A percentile compares a stretch with the other conserved stretches of the same genome.
Evolutionary conservation across 768 basidiomycete genomes (phyloP).

Genomic region (Pisolithus microcarpus): DNA sequence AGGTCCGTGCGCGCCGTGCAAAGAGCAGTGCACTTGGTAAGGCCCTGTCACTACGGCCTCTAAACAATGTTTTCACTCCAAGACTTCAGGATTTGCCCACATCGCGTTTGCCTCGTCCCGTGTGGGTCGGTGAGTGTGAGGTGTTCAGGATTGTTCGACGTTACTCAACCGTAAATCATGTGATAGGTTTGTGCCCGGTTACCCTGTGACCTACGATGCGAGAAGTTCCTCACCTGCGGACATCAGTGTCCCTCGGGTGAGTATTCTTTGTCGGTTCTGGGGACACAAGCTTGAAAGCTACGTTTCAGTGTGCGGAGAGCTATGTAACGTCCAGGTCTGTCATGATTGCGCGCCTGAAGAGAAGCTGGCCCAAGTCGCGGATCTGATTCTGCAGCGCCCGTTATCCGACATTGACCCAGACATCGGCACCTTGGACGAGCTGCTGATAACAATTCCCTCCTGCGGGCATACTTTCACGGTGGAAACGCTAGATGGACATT

Average conservation of each 20-base stretch:
- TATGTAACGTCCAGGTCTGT: conserved; percentile 50
- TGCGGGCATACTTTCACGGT: conserved; percentile 66
- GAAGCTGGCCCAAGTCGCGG: conserved; percentile 40
- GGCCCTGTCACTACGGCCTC: conserved; percentile 3
- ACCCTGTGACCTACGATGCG: conserved; percentile 55
- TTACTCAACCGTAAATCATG: not conserved
- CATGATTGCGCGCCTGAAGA: conserved; percentile 39
- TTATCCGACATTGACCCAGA: conserved; percentile 43
- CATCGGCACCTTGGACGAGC: conserved; percentile 35
- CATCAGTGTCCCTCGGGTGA: conserved; percentile 63
- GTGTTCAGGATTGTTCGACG: not conserved
- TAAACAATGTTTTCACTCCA: not conserved
- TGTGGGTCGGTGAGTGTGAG: conserved; percentile 55
- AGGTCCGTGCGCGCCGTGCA: conserved; percentile 53
- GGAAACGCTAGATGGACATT: conserved; percentile 61
- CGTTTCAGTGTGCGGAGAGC: conserved; percentile 57
- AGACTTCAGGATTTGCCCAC: conserved; percentile 43
- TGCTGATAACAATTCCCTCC: conserved; percentile 52
- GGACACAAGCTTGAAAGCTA: not conserved
- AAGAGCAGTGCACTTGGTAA: conserved; percentile 53
- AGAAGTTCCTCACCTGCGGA: conserved; percentile 44
- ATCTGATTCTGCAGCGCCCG: conserved; percentile 48
- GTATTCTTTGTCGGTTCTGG: conserved; percentile 4
- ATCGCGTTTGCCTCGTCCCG: conserved; percentile 49
- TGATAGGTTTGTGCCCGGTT: conserved; percentile 54